Base-by-base conservation (phyloP, 768 basidiomycete genomes). In the Cystofilobasidium macerans region DNA sequence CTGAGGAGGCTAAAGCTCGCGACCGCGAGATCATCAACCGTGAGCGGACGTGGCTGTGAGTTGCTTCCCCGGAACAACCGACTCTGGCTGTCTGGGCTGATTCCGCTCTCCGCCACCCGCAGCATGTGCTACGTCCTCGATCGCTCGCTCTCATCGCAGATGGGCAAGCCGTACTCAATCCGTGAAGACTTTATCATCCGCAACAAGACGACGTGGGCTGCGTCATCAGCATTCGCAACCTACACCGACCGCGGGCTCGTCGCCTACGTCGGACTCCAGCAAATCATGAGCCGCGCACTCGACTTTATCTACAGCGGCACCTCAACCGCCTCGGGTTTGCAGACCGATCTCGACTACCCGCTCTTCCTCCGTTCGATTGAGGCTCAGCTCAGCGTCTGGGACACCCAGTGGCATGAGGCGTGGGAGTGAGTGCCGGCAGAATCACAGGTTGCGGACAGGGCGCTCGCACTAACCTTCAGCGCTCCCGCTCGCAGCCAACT, bases 181-280 rank as follows among this genome's bases (percentile, higher is more conserved):
- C 85, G 86, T 73, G 94, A 97, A 77, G 94, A 99, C 75, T 89
- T 82, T 72, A 87, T 97, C 73, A 89, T 97, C 71, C 85, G 92
- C 1, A 86, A 89, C 76, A 85, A 86, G 20, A 75, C 79, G 30
- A 80, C 81, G 42, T 99, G 91, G 90, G 84, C 82, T 26, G 53
- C 35, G 13, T 32, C 22, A 71, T 79, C 79, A 30, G 82, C 86
- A 4, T 81, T 86, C 3, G 77, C 80, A n/a, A 82, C 85, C 13
- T 78, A 80, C 47, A 77, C 82, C 12, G 93, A 97, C 75, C 72
- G 80, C 32, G 82, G 84, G 0, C 75, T 95, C 26, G 84, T 84
- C 62, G 89, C 61, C 61, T 72, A 61, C 57, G 26, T 71, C 88
- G 85, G 89, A 72, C 77, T 94, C 20, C 93, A 95, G 79, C 86